These are phyloP conservation scores for Alternaria sp. DNA, from an alignment of 2,329 filamentous ascomycete genomes.

Conservation along the genomic window DNA sequence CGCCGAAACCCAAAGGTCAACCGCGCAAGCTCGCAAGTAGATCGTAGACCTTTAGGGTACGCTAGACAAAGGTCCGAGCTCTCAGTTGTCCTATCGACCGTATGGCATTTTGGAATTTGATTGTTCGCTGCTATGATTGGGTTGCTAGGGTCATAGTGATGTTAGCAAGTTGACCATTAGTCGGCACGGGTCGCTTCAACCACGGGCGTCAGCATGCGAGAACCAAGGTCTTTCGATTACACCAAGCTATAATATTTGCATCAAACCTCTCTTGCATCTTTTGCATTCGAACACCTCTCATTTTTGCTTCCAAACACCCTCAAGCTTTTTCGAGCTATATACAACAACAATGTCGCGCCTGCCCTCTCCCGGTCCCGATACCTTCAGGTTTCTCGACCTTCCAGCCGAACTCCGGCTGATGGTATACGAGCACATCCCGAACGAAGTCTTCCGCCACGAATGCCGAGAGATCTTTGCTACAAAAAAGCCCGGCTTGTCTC, in stretches of 20 bases:
- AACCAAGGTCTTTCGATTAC: neutral
- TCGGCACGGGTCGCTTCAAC: neutral
- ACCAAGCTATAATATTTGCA: neutral
- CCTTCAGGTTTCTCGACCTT: constrained; percentile 8
- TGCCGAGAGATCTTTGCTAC: neutral
- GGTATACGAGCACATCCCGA: constrained; percentile 1
- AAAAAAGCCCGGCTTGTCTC: neutral
- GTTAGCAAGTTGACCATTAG: neutral
- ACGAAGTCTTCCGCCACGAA: neutral
- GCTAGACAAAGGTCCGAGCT: neutral
- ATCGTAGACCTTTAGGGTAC: neutral
- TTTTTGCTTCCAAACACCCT: neutral
- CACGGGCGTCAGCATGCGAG: neutral
- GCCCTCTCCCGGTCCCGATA: neutral
- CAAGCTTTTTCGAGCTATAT: neutral
- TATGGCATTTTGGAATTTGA: neutral
- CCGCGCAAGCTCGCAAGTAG: constrained; percentile 18
- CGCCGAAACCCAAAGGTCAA: constrained; percentile 7
- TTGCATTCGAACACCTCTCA: neutral
- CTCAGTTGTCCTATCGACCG: neutral
- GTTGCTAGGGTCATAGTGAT: neutral
- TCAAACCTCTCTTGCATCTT: neutral
- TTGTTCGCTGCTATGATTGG: neutral
- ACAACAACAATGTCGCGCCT: neutral
- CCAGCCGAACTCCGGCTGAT: constrained; percentile 6